Base-by-base conservation (phyloP, 129 eudicot species). In the Rutidosis leptorrhynchoides region DNA sequence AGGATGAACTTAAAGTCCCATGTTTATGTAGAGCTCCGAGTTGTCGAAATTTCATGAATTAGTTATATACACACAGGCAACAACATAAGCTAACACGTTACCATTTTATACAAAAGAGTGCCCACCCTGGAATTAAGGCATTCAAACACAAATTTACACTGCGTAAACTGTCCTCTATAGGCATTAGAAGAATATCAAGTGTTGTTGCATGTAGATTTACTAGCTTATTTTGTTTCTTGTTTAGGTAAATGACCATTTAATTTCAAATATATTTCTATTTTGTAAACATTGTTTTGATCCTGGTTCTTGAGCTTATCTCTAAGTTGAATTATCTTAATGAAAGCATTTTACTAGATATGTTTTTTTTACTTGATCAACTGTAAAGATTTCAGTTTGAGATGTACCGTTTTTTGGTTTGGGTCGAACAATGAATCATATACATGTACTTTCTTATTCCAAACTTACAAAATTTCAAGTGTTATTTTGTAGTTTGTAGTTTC, bases 21-120 rank as follows among this genome's bases (percentile, higher is more conserved):
- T 91, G 97, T 71, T 67, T 81, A 33, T 91, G 97, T 69, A 49
- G 74, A 69, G 87, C 97, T 68, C 79, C 90, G n/a, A 85, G 78
- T 79, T 91, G 97, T 82, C 69, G 90, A 67, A 68, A 81, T 57
- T 91, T 81, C 65, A 81, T 91, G 86, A 91, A 90, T 68, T 90
- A 81, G 82, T 26, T 6, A 26, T n/a, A 17, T 20, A 49, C 55
- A 3, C 0, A 48, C 55, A 19, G 55, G 14, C 46, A 40, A 58
- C 46, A 43, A n/a, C 40, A 27, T 70, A 33, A 17, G 20, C 33
- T 33, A 62, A 20, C 19, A 20, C 19, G n/a, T 51, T 30, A 17
- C 63, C 53, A 26, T n/a, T 61, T 53, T 72, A 54, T 62, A 63
- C 70, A 62, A 35, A 15, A 56, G 56, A 42, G 27, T 28, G 21